Conservation (phyloP, 108 stramenopile genomes). For the Cyclotella sp. region DNA sequence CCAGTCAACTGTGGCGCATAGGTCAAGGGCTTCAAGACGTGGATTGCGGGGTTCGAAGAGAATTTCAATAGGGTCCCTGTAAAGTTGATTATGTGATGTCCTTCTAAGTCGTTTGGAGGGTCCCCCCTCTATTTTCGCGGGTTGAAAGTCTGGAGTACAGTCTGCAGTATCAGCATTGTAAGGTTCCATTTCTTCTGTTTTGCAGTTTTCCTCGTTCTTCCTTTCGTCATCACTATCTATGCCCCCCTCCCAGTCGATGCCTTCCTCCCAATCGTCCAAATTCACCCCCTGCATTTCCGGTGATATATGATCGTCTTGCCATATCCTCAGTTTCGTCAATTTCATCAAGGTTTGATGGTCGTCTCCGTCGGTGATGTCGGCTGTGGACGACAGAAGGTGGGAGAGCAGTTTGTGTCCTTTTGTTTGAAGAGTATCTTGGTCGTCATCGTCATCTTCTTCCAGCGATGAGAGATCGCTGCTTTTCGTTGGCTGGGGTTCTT, state of each 20-base stretch:
- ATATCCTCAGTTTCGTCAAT: conserved; percentile 39
- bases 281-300: conserved; percentile 75
- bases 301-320: conserved; percentile 47
- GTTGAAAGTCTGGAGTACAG: conserved; percentile 17
- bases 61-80: conserved; percentile 43
- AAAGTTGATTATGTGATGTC: background rate
- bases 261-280: conserved; percentile 82
- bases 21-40: conserved; percentile 73
- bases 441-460: conserved; percentile 12
- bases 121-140: conserved; percentile 34
- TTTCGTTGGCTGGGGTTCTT: background rate
- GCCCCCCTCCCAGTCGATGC: conserved; percentile 83
- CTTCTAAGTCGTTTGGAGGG: conserved; percentile 31
- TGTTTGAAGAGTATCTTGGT: background rate
- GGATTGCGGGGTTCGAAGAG: conserved; percentile 73
- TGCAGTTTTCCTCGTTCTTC: conserved; percentile 18
- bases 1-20: conserved; percentile 68
- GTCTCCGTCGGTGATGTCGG: conserved; percentile 39
- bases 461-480: background rate
- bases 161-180: conserved; percentile 11
- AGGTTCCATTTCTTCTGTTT: background rate
- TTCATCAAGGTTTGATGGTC: conserved; percentile 29
- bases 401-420: conserved; percentile 5
- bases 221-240: conserved; percentile 32
- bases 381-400: background rate